Evolutionary conservation across 2,329 filamentous ascomycete genomes (phyloP), one percentile per base, ranked within the genome.

Genomic region (Aspergillus candidus): DNA sequence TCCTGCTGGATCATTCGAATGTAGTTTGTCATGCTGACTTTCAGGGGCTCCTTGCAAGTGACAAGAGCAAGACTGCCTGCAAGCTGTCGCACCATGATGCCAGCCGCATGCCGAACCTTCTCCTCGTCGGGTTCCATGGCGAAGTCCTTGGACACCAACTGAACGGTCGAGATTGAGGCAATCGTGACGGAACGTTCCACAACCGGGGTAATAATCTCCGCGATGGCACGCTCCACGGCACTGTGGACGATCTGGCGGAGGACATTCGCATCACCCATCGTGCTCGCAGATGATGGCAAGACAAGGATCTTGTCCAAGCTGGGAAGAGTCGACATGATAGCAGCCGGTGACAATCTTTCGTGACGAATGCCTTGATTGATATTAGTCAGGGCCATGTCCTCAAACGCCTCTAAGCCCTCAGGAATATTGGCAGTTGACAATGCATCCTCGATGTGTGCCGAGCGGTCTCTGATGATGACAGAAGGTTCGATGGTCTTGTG

Each of bases 121-220:
- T 87, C 86, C 68, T 94, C 88, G 58, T 96, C 89, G 3, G 84
- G 81, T 60, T 98, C 94, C 42, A 90, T 94, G 0, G 88, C 86
- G 62, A 97, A 98, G 63, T 98, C 93, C 64, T 98, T 98, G 56
- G 87, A 83, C 34, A 98, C 87, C 69, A 98, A 86, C 66, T 97
- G 89, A 49, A 89, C 86, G 0, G 94, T 96, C 3, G 91, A 94
- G 48, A 98, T 97, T 1, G 91, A 91, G 36, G 93, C 93, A 63
- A 98, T 98, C 0, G 94, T 97, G 32, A 98, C 91, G 2, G 93
- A 98, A 43, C 93, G 81, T 65, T 98, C 94, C 11, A 98, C 94
- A 1, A 98, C 93, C 17, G 93, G 94, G 41, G 91, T 88, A 48
- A 98, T 97, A 44, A 98, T 98, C 60, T 98, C 94, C 47, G 88